These are phyloP conservation scores for Dactylella cylindrospora DNA, from an alignment of 2,329 filamentous ascomycete species.

Conservation along the genomic window DNA sequence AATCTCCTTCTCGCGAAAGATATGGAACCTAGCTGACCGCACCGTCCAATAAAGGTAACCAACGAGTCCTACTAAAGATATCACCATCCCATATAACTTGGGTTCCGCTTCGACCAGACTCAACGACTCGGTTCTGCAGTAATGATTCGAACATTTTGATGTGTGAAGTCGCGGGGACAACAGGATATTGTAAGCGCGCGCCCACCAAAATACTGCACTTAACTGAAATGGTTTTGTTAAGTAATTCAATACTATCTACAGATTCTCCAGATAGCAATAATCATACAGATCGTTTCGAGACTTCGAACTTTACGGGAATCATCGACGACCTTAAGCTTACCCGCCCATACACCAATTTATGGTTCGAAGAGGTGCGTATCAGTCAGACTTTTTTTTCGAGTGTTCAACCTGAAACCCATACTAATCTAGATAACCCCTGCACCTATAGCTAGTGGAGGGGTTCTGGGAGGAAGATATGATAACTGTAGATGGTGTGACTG, in stretches of 20 bases:
- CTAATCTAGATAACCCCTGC: too few relatives aligned
- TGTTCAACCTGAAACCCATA: too few relatives aligned
- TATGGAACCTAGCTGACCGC: too few relatives aligned
- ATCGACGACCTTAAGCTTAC: too few relatives aligned
- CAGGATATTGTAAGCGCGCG: conserved; percentile 6
- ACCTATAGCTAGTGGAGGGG: too few relatives aligned
- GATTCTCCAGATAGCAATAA: too few relatives aligned
- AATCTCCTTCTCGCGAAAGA: too few relatives aligned
- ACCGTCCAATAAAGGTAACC: conserved; percentile 5
- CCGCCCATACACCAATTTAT: too few relatives aligned
- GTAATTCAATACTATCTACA: not conserved
- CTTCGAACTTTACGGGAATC: too few relatives aligned
- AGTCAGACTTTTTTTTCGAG: too few relatives aligned
- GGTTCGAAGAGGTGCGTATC: too few relatives aligned
- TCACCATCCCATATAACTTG: not conserved
- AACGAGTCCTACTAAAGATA: not conserved
- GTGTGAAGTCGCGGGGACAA: conserved; percentile 1
- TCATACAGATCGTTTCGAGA: too few relatives aligned
- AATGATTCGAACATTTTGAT: not conserved
- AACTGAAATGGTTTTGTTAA: not conserved
- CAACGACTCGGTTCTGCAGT: not conserved
- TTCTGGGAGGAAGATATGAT: conserved; percentile 2
- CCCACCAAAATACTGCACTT: not conserved
- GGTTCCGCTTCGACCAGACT: not conserved
- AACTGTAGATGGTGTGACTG: not conserved